Evolutionary conservation across 2,329 filamentous ascomycete species (phyloP).

Genomic region (Trematosphaeria pertusa): DNA sequence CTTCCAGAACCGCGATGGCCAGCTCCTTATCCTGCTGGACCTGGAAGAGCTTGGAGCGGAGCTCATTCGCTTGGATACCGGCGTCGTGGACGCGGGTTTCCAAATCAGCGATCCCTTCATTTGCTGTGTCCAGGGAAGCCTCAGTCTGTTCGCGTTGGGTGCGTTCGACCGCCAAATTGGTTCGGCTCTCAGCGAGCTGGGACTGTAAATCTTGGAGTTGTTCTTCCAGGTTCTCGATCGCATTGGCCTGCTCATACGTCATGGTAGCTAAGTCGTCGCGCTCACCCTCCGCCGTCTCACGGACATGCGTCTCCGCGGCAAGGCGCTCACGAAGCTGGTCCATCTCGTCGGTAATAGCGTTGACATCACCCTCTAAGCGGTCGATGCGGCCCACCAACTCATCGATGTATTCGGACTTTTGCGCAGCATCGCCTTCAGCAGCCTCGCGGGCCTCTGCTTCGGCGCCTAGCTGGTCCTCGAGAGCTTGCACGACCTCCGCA

Average conservation of each 20-base stretch:
- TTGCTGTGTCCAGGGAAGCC: slow-evolving; percentile 51
- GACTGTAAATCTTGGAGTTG: slow-evolving; percentile 48
- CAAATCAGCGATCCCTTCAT: slow-evolving; percentile 50
- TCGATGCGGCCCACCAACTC: slow-evolving; percentile 49
- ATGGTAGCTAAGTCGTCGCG: slow-evolving; percentile 45
- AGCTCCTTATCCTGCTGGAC: slow-evolving; percentile 52
- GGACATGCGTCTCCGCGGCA: slow-evolving; percentile 37
- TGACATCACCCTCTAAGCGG: slow-evolving; percentile 46
- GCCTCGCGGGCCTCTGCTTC: slow-evolving; percentile 47
- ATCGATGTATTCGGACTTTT: slow-evolving; percentile 49
- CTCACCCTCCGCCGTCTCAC: slow-evolving; percentile 46
- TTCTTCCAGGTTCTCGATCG: slow-evolving; percentile 38
- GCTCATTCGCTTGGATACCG: slow-evolving; percentile 56
- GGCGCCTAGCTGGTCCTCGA: slow-evolving; percentile 46
- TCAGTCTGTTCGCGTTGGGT: slow-evolving; percentile 54
- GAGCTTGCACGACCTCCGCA: slow-evolving; percentile 41
- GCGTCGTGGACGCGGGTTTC: slow-evolving; percentile 48
- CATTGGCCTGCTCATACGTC: slow-evolving; percentile 45
- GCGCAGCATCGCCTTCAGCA: slow-evolving; percentile 48
- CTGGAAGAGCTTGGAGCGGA: slow-evolving; percentile 56
- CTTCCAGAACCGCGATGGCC: slow-evolving; percentile 48
- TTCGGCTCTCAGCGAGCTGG: slow-evolving; percentile 47
- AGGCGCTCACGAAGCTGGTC: slow-evolving; percentile 43
- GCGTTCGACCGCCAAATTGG: slow-evolving; percentile 50
- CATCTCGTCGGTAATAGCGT: slow-evolving; percentile 40